Evolutionary conservation across 129 eudicot genomes (phyloP).

Genomic region (Erigeron canadensis): DNA sequence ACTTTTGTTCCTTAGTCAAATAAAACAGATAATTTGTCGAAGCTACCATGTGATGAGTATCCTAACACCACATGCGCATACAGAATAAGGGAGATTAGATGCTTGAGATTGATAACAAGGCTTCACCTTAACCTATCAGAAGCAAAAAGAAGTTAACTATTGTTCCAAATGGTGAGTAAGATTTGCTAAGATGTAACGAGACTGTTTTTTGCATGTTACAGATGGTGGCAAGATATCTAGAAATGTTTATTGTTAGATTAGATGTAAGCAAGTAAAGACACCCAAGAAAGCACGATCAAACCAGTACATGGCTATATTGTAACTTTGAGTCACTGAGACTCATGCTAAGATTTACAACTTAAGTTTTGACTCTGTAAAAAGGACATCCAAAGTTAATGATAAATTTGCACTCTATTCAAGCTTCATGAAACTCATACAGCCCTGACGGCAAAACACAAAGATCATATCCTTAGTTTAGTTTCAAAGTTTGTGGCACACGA

Average conservation of each 20-base stretch:
- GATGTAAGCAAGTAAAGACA: too few species aligned
- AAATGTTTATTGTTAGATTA: background rate
- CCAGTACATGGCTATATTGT: background rate
- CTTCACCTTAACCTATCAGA: too few species aligned
- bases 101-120: too few species aligned
- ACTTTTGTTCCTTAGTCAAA: background rate
- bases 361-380: too few species aligned
- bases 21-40: background rate
- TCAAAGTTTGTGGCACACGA: background rate
- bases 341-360: constrained; percentile 1
- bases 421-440: background rate
- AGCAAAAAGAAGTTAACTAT: background rate
- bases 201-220: background rate
- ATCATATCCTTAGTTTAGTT: background rate
- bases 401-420: too few species aligned
- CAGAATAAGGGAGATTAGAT: too few species aligned
- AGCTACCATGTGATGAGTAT: too few species aligned
- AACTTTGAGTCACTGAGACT: background rate
- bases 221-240: background rate
- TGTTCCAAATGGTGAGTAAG: background rate
- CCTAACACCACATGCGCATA: too few species aligned
- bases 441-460: background rate
- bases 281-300: too few species aligned
- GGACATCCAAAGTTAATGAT: too few species aligned
- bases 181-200: background rate